Base-by-base conservation (phyloP, 331 rosid genomes). In the Dryas integrifolia region DNA sequence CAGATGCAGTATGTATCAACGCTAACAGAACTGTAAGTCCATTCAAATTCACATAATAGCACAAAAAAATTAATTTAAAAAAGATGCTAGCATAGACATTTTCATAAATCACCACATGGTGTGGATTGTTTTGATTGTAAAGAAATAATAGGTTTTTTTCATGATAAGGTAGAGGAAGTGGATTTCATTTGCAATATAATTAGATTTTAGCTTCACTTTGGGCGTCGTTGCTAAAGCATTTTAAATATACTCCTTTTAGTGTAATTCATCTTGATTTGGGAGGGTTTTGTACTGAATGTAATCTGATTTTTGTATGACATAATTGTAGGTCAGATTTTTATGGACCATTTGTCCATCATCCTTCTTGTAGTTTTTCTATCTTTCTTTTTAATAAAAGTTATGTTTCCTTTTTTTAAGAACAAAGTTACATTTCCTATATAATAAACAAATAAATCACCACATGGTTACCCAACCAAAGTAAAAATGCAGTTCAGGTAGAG, bases 261-360 rank as follows among this genome's bases (percentile, higher is more conserved):
- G 45, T 26, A 14, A 14, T 49, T 67, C 57, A 46, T 67, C 45
- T 38, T 30, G 12, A 56, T 21, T 12, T 53, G 69, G 10, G 10
- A 46, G 56, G 46, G 13, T 45, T 21, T 12, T 68, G 49, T 39
- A 48, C 9, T 4, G 4, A 35, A 2, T 13, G 9, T 49, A 51
- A 35, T n/a, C 72, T 68, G 72, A 67, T 6, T 47, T 14, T 48
- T 67, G 2, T 67, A 9, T 13, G 56, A 47, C 58, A 48, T 66
- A 43, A 66, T 66, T 47, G 21, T 16, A 13, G 30, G 72, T 48
- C 72, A 13, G 55, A 26, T n/a, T 67, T 48, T 1, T 24, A 13
- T 48, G 58, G 45, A 9, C 69, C 48, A 47, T 7, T 67, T 24
- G 38, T 43, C 51, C 50, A 41, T 63, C 13, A 41, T 63, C 13